Evolutionary conservation across 768 basidiomycete species (phyloP).

Genomic region (Rossbeevera mucosa): DNA sequence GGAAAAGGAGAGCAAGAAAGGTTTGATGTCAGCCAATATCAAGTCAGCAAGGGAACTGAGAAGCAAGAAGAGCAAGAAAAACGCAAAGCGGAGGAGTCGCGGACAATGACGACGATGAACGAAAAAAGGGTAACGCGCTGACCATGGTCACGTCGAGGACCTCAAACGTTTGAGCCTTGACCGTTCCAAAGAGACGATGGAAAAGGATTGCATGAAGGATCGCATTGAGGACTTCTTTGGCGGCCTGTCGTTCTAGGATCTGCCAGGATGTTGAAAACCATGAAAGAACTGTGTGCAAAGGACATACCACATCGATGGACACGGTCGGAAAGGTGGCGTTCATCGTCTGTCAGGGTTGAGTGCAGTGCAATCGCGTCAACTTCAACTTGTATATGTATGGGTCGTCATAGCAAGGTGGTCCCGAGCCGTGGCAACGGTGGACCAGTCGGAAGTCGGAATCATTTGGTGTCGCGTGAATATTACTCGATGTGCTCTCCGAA

Average conservation of each 20-base stretch:
- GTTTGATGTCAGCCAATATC: neutral
- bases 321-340: constrained; percentile 25
- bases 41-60: neutral
- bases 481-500: too few relatives aligned
- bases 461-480: too few relatives aligned
- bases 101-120: neutral
- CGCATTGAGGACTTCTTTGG: constrained; percentile 70
- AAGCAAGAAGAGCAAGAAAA: neutral
- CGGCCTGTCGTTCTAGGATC: constrained; percentile 68
- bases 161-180: constrained; percentile 73
- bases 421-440: neutral
- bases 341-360: constrained; percentile 12
- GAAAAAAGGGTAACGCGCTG: constrained; percentile 14
- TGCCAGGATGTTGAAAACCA: constrained; percentile 22
- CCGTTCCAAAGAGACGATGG: constrained; percentile 75
- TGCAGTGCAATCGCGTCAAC: too few relatives aligned
- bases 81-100: neutral
- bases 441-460: too few relatives aligned
- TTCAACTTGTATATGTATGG: too few relatives aligned
- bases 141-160: constrained; percentile 86
- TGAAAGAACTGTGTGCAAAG: neutral
- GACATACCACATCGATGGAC: constrained; percentile 30
- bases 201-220: constrained; percentile 81
- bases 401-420: neutral
- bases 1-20: neutral